Evolutionary conservation across 1,284 basidiomycete species (phyloP).

Genomic region (Pyrrhoderma noxium): DNA sequence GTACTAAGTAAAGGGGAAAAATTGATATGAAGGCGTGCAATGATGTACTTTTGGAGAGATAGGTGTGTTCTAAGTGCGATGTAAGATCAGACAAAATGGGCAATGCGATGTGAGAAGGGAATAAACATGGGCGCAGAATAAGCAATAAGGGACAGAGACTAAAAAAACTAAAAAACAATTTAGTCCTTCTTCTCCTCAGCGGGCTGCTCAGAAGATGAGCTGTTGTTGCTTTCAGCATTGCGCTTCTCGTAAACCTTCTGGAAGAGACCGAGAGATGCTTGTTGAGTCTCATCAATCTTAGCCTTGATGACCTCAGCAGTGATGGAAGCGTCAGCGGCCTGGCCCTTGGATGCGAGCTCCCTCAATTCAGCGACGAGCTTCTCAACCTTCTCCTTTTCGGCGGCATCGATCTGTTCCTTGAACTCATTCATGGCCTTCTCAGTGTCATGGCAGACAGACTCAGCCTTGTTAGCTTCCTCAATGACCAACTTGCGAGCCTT

Average conservation of each 20-base stretch:
- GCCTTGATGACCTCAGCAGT: constrained; percentile 85
- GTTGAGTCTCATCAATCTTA: constrained; percentile 94
- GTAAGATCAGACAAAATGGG: too few relatives aligned
- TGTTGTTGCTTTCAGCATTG: constrained; percentile 54
- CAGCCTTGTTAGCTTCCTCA: constrained; percentile 96
- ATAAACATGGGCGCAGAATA: not conserved
- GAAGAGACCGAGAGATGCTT: constrained; percentile 95
- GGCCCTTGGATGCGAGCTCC: constrained; percentile 86
- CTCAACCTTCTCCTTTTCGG: constrained; percentile 91
- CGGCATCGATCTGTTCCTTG: constrained; percentile 90
- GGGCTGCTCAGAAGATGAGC: constrained; percentile 27
- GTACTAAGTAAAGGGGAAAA: too few relatives aligned
- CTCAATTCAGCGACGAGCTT: constrained; percentile 84
- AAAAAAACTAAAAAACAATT: constrained; percentile 18
- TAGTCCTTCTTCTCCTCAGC: constrained; percentile 51
- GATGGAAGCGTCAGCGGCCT: constrained; percentile 75
- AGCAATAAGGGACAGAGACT: not conserved
- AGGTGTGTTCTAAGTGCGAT: too few relatives aligned
- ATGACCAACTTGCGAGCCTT: constrained; percentile 85
- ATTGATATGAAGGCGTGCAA: not conserved
- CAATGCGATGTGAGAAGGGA: not conserved
- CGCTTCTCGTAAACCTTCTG: constrained; percentile 96
- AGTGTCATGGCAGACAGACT: constrained; percentile 91
- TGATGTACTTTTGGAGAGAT: too few relatives aligned
- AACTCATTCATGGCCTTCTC: constrained; percentile 98